Evolutionary conservation across 805 yeast genomes (phyloP), one percentile per base, ranked within the genome.

Genomic region (Starmerella geochares): DNA sequence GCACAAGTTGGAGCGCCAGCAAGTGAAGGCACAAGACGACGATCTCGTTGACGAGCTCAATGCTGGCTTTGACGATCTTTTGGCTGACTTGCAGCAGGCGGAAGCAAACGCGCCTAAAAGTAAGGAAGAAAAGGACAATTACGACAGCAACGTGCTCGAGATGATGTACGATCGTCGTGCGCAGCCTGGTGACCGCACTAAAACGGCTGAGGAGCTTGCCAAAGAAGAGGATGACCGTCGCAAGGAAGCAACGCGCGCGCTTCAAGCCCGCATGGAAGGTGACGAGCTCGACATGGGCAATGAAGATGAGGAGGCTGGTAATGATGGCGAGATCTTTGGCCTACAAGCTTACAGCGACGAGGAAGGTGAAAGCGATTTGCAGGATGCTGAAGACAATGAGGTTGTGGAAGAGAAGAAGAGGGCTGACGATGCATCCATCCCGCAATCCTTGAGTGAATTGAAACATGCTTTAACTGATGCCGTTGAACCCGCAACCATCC

Each of bases 291-390:
- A 83, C 56, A 59, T 58, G n/a, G 62, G 51, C 16, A 46, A 31
- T 20, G 65, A 58, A 20, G 56, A 46, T 6, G 57, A 49, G 19
- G 55, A 48, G 11, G 57, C 41, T 13, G 69, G 67, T 7, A 76
- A 73, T 38, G 76, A 72, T 23, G 73, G 70, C 4, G 67, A 62
- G 10, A 67, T 64, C 32, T 67, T 66, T 39, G 68, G 68, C 13
- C 60, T 65, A 20, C 55, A 54, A 3, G 60, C 48, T 9, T 38
- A 43, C 9, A 50, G 58, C n/a, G 67, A 67, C 14, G 58, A 48
- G 9, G 79, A 74, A 14, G 77, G 71, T 33, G 78, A 56, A 1
- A 72, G 65, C 10, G 64, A 54, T 2, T 68, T 62, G 6, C 72
- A 62, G 13, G 47, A 23, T 24, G 39, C 8, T 6, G 35, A 29